Evolutionary conservation across 208 protist species (phyloP).

Genomic region (Zelonia costaricensis): DNA sequence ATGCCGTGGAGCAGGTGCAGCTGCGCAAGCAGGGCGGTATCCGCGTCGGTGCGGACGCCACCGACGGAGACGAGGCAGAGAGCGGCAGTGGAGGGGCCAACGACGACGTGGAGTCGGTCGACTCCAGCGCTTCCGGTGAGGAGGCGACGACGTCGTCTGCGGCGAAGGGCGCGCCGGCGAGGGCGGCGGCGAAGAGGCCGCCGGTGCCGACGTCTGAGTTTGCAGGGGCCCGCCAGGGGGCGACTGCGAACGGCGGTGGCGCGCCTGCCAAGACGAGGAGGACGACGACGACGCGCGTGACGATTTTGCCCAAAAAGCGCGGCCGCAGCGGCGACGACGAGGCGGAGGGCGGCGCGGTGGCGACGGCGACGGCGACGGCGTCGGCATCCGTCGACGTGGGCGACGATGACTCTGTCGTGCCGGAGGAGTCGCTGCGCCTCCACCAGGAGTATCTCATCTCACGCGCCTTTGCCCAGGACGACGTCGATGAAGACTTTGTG

Average conservation of each 20-base stretch:
- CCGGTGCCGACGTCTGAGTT: constrained; percentile 12
- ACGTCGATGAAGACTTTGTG: constrained; percentile 90
- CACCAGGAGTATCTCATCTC: constrained; percentile 90
- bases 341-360: background rate
- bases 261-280: constrained; percentile 4
- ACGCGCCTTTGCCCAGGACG: constrained; percentile 91
- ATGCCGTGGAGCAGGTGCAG: constrained; percentile 48
- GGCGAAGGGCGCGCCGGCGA: background rate
- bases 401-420: background rate
- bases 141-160: background rate
- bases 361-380: background rate
- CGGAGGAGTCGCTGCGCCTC: constrained; percentile 36
- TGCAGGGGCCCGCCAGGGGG: constrained; percentile 15
- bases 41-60: constrained; percentile 9
- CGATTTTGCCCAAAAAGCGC: constrained; percentile 25
- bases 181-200: background rate
- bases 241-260: background rate
- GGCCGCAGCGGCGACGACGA: constrained; percentile 4
- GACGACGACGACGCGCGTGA: constrained; percentile 22
- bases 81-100: constrained; percentile 15
- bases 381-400: too few relatives aligned
- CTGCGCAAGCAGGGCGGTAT: constrained; percentile 51
- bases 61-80: constrained; percentile 5
- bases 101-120: constrained; percentile 6
- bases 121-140: constrained; percentile 5